Evolutionary conservation across 2,329 filamentous ascomycete species (phyloP).

Genomic region (Neonectria neomacrospora): DNA sequence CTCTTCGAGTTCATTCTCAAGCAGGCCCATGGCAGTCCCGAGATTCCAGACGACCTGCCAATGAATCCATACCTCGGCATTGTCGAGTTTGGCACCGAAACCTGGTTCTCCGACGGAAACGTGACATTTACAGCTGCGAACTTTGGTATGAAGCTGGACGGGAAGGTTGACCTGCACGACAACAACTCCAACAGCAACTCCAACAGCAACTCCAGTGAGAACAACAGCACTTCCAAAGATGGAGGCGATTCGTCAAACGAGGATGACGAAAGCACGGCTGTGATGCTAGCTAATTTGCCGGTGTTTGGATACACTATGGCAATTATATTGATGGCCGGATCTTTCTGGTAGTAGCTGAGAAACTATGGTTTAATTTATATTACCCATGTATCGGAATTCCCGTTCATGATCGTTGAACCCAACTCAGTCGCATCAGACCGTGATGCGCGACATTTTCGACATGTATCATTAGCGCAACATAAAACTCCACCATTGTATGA

Average conservation of each 20-base stretch:
- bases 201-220: background rate
- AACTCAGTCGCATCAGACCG: too few relatives aligned
- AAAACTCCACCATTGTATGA: slow-evolving; percentile 38
- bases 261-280: slow-evolving; percentile 31
- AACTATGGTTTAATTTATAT: background rate
- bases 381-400: too few relatives aligned
- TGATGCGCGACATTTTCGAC: slow-evolving; percentile 44
- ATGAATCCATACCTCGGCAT: slow-evolving; percentile 38
- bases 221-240: background rate
- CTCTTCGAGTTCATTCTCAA: slow-evolving; percentile 40
- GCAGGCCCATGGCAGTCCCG: slow-evolving; percentile 29
- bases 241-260: slow-evolving; percentile 7
- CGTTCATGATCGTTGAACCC: too few relatives aligned
- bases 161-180: background rate
- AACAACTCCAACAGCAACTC: background rate
- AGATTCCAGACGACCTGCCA: slow-evolving; percentile 32
- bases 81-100: slow-evolving; percentile 41
- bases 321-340: slow-evolving; percentile 14
- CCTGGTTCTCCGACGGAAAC: slow-evolving; percentile 40
- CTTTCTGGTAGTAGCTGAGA: background rate
- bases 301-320: slow-evolving; percentile 26
- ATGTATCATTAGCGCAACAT: slow-evolving; percentile 49
- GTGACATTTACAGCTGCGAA: slow-evolving; percentile 43
- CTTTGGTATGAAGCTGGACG: slow-evolving; percentile 37
- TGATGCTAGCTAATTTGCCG: slow-evolving; percentile 5